These are phyloP conservation scores for Melampsora americana DNA, from an alignment of 1,284 basidiomycete species.

Conservation along the genomic window DNA sequence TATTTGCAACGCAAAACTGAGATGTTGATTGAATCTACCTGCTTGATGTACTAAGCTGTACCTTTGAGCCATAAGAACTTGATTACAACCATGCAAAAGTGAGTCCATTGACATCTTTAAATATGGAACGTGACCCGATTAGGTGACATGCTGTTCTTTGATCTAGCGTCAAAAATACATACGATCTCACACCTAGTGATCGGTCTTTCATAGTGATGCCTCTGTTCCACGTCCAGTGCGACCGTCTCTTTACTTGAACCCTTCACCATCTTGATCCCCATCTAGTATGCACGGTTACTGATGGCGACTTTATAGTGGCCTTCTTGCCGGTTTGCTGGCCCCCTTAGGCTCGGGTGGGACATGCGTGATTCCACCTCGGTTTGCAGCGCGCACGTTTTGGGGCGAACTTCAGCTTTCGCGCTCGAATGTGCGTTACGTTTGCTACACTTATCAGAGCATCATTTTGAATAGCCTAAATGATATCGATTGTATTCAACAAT, in stretches of 20 bases:
- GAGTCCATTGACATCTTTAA: conserved; percentile 44
- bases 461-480: not conserved
- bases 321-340: conserved; percentile 64
- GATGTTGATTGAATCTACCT: not conserved
- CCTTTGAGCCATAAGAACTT: conserved; percentile 64
- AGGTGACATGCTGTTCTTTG: not conserved
- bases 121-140: not conserved
- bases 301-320: conserved; percentile 54
- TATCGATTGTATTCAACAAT: not conserved
- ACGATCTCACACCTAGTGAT: conserved; percentile 59
- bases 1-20: not conserved
- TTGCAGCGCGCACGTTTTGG: conserved; percentile 65
- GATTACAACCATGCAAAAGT: conserved; percentile 62
- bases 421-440: conserved; percentile 38
- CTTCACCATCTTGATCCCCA: not conserved
- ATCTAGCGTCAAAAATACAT: conserved; percentile 59
- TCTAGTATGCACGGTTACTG: not conserved
- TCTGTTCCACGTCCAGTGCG: conserved; percentile 64
- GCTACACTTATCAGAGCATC: not conserved
- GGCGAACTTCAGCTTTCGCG: conserved; percentile 58
- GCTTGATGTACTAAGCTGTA: conserved; percentile 58
- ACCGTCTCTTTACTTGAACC: not conserved
- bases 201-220: conserved; percentile 65
- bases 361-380: conserved; percentile 62
- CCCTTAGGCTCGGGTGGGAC: conserved; percentile 63